A percentile compares a stretch with the other conserved stretches of the same genome.
phyloP scores from a whole-genome alignment of 2,329 filamentous ascomycete genomes.

The Fusarium fujikuroi region DNA sequence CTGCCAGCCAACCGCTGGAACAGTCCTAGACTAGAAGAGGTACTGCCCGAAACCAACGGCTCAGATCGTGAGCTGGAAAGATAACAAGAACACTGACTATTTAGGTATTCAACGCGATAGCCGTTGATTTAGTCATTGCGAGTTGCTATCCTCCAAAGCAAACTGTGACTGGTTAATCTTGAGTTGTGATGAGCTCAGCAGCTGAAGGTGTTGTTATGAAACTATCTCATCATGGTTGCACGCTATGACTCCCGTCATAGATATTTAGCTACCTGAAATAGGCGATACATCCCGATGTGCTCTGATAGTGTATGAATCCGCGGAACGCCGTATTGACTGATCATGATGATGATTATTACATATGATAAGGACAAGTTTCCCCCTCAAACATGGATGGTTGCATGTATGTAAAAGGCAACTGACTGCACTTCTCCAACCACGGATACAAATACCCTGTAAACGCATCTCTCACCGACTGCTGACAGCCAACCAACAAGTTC shows the following conservation, averaged over 20 bases:
- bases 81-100: constrained; percentile 2
- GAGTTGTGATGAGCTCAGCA: background rate
- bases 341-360: background rate
- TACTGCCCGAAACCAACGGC: constrained; percentile 23
- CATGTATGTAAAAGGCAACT: background rate
- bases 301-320: background rate
- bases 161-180: background rate
- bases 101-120: constrained; percentile 6
- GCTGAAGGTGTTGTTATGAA: background rate
- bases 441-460: constrained; percentile 19
- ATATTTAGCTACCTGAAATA: background rate
- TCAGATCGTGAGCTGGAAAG: background rate
- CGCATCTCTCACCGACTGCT: constrained; percentile 26
- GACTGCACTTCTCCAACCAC: constrained; percentile 3
- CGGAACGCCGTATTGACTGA: background rate
- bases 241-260: constrained; percentile 29
- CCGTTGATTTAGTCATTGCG: background rate
- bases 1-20: constrained; percentile 34
- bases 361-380: constrained; percentile 19
- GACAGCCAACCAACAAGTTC: constrained; percentile 35
- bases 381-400: constrained; percentile 3
- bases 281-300: background rate
- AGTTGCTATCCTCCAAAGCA: background rate
- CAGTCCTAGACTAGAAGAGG: constrained; percentile 34
- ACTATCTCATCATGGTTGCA: constrained; percentile 15